Base-by-base conservation (phyloP, 768 basidiomycete species). In the Lentinula edodes region DNA sequence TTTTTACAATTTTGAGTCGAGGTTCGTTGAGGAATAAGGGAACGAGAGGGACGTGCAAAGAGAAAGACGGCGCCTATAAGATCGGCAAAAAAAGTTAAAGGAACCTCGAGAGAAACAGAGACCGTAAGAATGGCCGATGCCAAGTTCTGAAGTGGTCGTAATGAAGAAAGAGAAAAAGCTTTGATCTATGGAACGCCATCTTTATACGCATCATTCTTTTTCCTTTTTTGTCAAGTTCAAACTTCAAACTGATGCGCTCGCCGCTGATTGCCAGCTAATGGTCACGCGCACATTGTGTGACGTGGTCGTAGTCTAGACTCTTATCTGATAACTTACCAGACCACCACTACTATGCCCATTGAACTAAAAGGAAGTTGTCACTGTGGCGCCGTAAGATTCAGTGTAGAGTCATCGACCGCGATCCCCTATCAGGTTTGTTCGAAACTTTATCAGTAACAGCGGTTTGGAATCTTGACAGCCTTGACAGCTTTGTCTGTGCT, bases 351-450 rank as follows among this genome's bases (percentile, higher is more conserved):
- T n/a, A 86, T 88, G 87, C 84, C 87, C 13, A 69, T 85, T 52
- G 75, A 82, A 66, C 73, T 88, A 16, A 75, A 80, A 67, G 83
- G 82, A 64, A 81, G 78, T 61, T 84, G 81, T 65, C 83, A 83
- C 66, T 83, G 82, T 66, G 81, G 82, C 23, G 75, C 80, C 12
- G 78, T 83, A 28, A 73, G 69, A 60, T 84, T 83, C 65, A 74
- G 66, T 15, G 67, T 83, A 2, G 67, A 79, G 56, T 82, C 80
- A 0, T 87, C 83, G 66, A 87, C 84, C 0, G 76, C 86, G 2
- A 77, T 86, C 5, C 86, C 87, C 6, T 89, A 86, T 67, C 85
- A 87, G 75, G 86, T 84, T 59, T 34, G 73, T 63, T 3, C 43
- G 12, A 18, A 46, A 18, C 18, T 20, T 18, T 18, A 54, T 16